Percentiles rank a stretch among this genome's conserved stretches.
Evolutionary conservation across 805 yeast species (phyloP).

Genomic region (Kodamaea lidongshanica): DNA sequence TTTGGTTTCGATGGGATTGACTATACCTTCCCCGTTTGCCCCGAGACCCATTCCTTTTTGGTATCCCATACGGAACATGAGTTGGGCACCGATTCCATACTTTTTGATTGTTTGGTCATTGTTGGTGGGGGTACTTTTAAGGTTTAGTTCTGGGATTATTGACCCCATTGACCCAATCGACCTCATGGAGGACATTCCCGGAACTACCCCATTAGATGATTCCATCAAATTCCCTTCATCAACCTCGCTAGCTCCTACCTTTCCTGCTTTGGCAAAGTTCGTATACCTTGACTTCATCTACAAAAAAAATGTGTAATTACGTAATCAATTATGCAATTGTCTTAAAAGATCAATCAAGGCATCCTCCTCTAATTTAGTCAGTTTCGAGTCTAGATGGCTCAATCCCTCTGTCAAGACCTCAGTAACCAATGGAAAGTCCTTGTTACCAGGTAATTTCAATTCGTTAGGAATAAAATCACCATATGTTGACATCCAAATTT

Average conservation of each 20-base stretch:
- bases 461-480: constrained; percentile 38
- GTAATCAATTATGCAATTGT: constrained; percentile 1
- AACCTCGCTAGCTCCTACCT: no score
- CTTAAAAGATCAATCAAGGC: constrained; percentile 19
- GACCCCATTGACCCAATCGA: no score
- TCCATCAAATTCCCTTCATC: no score
- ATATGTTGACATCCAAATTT: constrained; percentile 31
- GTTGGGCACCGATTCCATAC: constrained; percentile 82
- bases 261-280: no score
- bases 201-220: no score
- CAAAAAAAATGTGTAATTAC: not conserved
- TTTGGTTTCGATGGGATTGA: constrained; percentile 70
- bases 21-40: constrained; percentile 60
- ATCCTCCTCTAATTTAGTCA: constrained; percentile 13
- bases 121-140: no score
- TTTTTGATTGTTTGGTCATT: constrained; percentile 7
- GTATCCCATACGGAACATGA: constrained; percentile 84
- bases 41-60: constrained; percentile 85
- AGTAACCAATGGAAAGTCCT: constrained; percentile 30
- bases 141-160: no score
- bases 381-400: constrained; percentile 17
- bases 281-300: no score
- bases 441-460: constrained; percentile 34
- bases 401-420: constrained; percentile 40
- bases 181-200: no score